phyloP scores from a whole-genome alignment of 164 flowering plant genomes.

The Dillenia turbinata region DNA sequence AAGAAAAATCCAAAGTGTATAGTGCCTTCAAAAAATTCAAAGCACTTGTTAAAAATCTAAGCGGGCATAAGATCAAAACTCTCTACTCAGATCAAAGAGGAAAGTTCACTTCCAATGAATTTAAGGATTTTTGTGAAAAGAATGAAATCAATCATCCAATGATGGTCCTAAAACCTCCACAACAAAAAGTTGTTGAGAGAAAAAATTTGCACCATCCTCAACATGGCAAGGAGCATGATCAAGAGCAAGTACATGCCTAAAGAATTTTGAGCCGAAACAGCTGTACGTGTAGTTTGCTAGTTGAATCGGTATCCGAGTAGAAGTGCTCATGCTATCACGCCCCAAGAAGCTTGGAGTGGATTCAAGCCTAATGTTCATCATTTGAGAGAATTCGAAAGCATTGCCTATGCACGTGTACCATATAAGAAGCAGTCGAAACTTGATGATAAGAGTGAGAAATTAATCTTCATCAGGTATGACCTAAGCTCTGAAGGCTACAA shows the following conservation, averaged over 20 bases:
- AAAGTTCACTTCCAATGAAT: background rate
- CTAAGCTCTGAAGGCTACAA: no score
- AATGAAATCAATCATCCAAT: constrained; percentile 4
- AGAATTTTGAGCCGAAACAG: constrained; percentile 10
- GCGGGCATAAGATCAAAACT: no score
- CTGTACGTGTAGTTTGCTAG: constrained; percentile 4
- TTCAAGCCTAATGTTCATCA: constrained; percentile 3
- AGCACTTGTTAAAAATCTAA: no score
- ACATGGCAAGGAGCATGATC: background rate
- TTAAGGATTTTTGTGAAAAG: background rate
- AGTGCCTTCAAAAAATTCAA: no score
- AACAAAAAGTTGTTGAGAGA: background rate
- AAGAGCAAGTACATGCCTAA: background rate
- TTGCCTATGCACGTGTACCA: constrained; percentile 6
- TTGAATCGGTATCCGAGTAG: constrained; percentile 3
- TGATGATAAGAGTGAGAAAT: no score
- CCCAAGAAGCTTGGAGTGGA: constrained; percentile 13
- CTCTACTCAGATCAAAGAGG: no score
- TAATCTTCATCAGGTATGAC: no score
- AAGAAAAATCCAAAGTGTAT: no score
- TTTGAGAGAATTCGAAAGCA: constrained; percentile 2
- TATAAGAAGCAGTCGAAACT: background rate
- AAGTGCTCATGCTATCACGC: constrained; percentile 1
- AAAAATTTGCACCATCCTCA: background rate
- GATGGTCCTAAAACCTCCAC: background rate